Evolutionary conservation across 2,329 filamentous ascomycete genomes (phyloP), one percentile per base, ranked within the genome.

Genomic region (Fusarium subtropicale): DNA sequence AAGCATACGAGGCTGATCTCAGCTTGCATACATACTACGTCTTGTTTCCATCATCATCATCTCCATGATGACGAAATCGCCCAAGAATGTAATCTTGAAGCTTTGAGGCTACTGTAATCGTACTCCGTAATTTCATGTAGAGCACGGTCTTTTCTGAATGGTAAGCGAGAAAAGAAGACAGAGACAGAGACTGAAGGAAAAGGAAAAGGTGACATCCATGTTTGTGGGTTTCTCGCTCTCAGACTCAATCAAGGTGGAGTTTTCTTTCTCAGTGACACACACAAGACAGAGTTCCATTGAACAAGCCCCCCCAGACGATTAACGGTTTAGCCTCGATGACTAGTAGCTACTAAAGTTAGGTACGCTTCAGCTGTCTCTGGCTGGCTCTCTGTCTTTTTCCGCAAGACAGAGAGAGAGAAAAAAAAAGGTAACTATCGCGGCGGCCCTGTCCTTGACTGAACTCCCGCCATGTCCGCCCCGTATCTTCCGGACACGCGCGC

Each of bases 391-490:
- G 26, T 47, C 44, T 46, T 44, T 24, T 33, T 50, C 24, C 44
- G 38, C 24, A 39, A 56, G 18, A 26, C 9, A 45, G 28, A 28
- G 20, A 22, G 20, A 22, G 20, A 22, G 20, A 22, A 22, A 22
- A 22, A 48, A 63, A 61, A 60, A 56, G 41, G 39, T 38, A 57
- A 42, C 15, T 36, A 60, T 44, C 36, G 30, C 5, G 30, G 30
- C 7, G 30, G 53, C 44, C 57, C 57, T 57, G 57, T 57, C 52
- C 44, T 57, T 24, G 39, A 57, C 22, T 33, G 42, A 47, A 36
- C 22, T 33, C 60, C 64, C 64, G 65, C 50, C 33, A 30, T 24
- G 47, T 68, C 60, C 59, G 65, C 65, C 64, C 66, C 66, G 66
- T 52, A 20, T 60, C 30, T 46, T 66, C 66, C 66, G 66, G 66